Evolutionary conservation across 2,329 filamentous ascomycete species (phyloP).

Genomic region (Lecanicillium sp.): DNA sequence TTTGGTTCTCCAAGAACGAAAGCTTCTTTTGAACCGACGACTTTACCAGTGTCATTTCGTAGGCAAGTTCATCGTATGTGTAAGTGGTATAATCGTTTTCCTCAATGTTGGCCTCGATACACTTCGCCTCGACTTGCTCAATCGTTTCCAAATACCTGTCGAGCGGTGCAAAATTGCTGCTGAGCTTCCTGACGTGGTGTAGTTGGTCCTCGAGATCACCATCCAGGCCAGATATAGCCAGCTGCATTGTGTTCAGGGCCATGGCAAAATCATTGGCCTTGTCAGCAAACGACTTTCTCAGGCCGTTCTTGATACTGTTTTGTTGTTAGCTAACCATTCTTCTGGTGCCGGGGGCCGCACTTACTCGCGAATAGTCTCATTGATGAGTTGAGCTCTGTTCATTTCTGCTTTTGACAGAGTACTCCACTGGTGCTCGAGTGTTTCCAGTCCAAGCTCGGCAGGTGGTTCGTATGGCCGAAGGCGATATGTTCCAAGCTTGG

Average conservation of each 20-base stretch:
- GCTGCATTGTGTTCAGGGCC: slow-evolving; percentile 86
- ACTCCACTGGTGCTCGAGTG: slow-evolving; percentile 76
- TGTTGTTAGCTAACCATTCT: slow-evolving; percentile 19
- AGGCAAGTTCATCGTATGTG: slow-evolving; percentile 90
- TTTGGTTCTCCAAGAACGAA: slow-evolving; percentile 94
- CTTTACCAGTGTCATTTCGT: slow-evolving; percentile 87
- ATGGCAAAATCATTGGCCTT: slow-evolving; percentile 98
- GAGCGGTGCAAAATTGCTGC: slow-evolving; percentile 78
- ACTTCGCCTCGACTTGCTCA: slow-evolving; percentile 76
- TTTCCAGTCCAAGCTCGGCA: slow-evolving; percentile 70
- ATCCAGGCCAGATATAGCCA: slow-evolving; percentile 93
- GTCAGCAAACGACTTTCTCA: slow-evolving; percentile 88
- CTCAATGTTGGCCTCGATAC: slow-evolving; percentile 93
- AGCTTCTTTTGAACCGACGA: slow-evolving; percentile 93
- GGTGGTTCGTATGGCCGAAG: slow-evolving; percentile 87
- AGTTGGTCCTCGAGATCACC: slow-evolving; percentile 95
- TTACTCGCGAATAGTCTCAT: slow-evolving; percentile 93
- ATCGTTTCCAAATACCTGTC: slow-evolving; percentile 88
- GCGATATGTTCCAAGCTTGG: slow-evolving; percentile 91
- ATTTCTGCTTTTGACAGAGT: slow-evolving; percentile 76
- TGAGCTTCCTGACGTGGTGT: slow-evolving; percentile 75
- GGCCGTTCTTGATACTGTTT: slow-evolving; percentile 79
- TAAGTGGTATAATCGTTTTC: slow-evolving; percentile 99
- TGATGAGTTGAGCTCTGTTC: slow-evolving; percentile 83
- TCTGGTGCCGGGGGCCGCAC: slow-evolving; percentile 18